Conservation (phyloP, 768 basidiomycete species). For the Neoboletus brunneissimus region DNA sequence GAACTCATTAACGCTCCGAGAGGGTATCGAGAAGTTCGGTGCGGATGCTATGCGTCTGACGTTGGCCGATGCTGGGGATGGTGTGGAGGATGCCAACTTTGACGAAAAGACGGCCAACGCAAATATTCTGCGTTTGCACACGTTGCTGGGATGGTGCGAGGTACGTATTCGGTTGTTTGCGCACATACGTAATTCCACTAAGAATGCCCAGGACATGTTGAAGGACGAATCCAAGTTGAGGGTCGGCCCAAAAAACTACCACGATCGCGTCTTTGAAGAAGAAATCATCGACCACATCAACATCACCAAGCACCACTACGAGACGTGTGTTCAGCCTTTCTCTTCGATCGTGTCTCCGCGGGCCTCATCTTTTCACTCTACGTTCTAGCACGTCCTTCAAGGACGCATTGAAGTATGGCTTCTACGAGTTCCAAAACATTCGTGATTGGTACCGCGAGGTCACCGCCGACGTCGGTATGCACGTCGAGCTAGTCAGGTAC, state of each 20-base stretch:
- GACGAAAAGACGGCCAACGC: constrained; percentile 98
- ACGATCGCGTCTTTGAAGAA: constrained; percentile 87
- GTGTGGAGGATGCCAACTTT: constrained; percentile 98
- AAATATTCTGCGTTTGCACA: constrained; percentile 90
- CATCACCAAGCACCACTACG: constrained; percentile 76
- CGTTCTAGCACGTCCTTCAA: constrained; percentile 82
- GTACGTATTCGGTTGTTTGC: constrained; percentile 40
- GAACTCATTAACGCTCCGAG: constrained; percentile 87
- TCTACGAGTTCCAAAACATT: constrained; percentile 89
- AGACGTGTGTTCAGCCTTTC: constrained; percentile 54
- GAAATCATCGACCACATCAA: constrained; percentile 87
- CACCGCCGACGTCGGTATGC: constrained; percentile 87
- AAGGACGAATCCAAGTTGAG: constrained; percentile 70
- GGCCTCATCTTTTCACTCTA: constrained; percentile 29
- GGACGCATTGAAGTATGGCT: constrained; percentile 90
- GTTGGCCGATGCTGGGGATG: constrained; percentile 96
- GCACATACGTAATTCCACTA: neutral
- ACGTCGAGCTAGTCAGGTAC: constrained; percentile 77
- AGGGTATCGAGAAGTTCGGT: constrained; percentile 92
- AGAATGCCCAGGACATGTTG: constrained; percentile 66
- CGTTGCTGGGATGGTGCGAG: constrained; percentile 88
- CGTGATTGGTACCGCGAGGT: constrained; percentile 98
- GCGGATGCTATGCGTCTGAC: constrained; percentile 91
- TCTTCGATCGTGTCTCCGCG: neutral
- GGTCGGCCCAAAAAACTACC: constrained; percentile 69